Conservation (phyloP, 768 basidiomycete species). For the Collybia sordida region DNA sequence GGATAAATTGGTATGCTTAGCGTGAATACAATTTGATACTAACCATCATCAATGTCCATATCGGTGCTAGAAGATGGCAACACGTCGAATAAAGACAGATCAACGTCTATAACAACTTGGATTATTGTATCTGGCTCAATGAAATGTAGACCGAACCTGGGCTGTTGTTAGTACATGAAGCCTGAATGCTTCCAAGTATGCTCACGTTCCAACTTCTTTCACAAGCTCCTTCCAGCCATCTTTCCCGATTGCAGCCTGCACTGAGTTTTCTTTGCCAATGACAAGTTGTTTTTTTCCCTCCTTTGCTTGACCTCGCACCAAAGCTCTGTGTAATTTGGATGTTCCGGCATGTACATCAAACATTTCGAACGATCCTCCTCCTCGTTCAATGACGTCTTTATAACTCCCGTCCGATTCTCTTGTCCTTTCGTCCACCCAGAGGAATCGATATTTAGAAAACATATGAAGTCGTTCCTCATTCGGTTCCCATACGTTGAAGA, state of each 20-base stretch:
- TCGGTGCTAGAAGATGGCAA: constrained; percentile 3
- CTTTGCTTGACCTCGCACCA: constrained; percentile 54
- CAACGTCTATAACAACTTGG: constrained; percentile 43
- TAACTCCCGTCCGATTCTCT: constrained; percentile 48
- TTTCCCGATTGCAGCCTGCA: constrained; percentile 50
- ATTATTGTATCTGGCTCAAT: constrained; percentile 47
- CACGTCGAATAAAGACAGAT: constrained; percentile 28
- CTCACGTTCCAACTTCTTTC: constrained; percentile 51
- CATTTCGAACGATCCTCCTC: constrained; percentile 60
- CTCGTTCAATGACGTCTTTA: constrained; percentile 54
- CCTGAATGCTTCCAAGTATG: neutral
- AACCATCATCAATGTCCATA: constrained; percentile 14
- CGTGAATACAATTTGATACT: neutral
- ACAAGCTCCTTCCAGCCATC: constrained; percentile 55
- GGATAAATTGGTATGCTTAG: neutral
- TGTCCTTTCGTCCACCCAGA: constrained; percentile 58
- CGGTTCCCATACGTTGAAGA: constrained; percentile 62
- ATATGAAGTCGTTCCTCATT: constrained; percentile 62
- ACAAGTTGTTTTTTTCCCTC: constrained; percentile 48
- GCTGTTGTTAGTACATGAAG: constrained; percentile 17
- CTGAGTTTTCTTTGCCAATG: constrained; percentile 47
- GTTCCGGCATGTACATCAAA: constrained; percentile 54
- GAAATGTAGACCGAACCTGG: constrained; percentile 37
- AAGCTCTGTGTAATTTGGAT: constrained; percentile 47
- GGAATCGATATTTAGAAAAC: constrained; percentile 52